phyloP scores from a whole-genome alignment of 148 eudicot genomes.

The Camellia japonica region DNA sequence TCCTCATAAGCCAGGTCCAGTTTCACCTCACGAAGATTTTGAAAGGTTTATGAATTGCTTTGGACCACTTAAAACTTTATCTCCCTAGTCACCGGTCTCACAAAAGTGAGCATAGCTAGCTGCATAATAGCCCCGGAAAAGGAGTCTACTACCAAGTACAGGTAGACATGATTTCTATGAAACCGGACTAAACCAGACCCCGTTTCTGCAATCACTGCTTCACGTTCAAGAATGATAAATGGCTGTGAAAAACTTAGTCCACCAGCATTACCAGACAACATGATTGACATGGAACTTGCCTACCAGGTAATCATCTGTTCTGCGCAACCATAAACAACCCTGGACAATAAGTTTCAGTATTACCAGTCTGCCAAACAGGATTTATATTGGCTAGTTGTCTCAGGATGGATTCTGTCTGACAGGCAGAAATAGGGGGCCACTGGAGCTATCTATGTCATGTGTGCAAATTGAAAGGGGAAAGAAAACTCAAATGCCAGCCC shows the following conservation, averaged over 20 bases:
- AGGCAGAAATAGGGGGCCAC: background rate
- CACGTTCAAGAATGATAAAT: background rate
- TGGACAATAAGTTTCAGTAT: background rate
- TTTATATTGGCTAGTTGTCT: background rate
- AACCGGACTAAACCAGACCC: background rate
- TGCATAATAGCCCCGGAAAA: background rate
- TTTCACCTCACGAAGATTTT: conserved; percentile 3
- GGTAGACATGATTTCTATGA: background rate
- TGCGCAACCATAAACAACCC: background rate
- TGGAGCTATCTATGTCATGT: no score
- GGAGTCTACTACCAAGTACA: background rate
- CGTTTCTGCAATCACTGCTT: background rate
- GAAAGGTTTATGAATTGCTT: background rate
- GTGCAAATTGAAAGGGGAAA: no score
- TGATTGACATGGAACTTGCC: background rate
- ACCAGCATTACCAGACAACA: background rate
- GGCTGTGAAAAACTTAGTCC: background rate
- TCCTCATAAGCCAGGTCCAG: background rate
- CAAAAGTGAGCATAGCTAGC: no score
- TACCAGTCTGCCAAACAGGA: background rate
- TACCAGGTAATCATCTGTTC: background rate
- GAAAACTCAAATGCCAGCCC: no score
- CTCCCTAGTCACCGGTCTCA: no score
- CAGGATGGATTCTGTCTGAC: background rate
- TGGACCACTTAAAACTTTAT: background rate